Evolutionary conservation across 352 stramenopile genomes (phyloP), one percentile per base, ranked within the genome.

Genomic region (Globisporangium carolinianum): DNA sequence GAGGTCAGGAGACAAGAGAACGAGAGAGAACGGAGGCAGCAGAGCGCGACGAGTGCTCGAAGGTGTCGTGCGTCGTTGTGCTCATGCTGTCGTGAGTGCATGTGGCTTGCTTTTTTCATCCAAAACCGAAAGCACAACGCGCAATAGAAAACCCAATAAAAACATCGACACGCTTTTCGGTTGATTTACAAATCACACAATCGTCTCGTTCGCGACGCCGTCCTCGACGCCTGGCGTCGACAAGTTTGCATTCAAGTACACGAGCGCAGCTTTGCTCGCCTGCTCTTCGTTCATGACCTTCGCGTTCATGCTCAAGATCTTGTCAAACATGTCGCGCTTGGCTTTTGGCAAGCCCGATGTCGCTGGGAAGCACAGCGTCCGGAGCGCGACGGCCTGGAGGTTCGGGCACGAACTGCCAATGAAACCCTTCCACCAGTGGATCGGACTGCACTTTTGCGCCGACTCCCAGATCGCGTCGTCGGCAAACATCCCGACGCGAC

Each of bases 401-500:
- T 86, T 79, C 14, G 78, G 81, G 55, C 77, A 86, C 53, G 78
- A 85, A 48, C 75, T 72, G 17, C 78, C 81, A 63, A 91, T 88
- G 41, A 91, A 89, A n/a, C 76, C 78, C 48, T 87, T 89, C 78
- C 78, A 91, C 78, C 78, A 91, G 53, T 86, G 70, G 62, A 89
- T 61, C 2, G 76, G 81, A 54, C 76, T 84, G 62, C 76, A 86
- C 41, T 89, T 84, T 36, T 86, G 76, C 3, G 78, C 81, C 11
- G 78, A 87, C 35, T 86, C 80, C 80, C 78, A 88, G 45, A 91
- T 77, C 7, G 80, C 68, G 47, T 91, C 81, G 62, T 91, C 81
- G 1, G 75, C 74, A 59, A 91, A 91, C 54, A 91, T 66, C 6
- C 75, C 78, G 35, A 67, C 68, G 38, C 71, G 72, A 15, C 71